Evolutionary conservation across 1,139 yeast species (phyloP), one percentile per base, ranked within the genome.

Genomic region (Taphrina pruni): DNA sequence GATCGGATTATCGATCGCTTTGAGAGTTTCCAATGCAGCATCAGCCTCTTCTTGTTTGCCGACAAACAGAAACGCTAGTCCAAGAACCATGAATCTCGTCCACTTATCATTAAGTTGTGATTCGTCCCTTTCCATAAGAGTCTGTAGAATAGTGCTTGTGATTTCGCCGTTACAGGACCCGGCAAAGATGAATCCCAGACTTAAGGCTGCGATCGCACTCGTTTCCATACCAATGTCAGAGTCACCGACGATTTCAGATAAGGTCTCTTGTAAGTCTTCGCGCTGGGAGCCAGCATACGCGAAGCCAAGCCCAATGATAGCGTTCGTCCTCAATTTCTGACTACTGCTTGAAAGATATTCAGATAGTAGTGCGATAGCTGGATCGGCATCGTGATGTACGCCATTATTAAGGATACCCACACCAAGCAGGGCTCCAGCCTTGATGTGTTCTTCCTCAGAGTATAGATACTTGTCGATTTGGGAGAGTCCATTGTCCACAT

Each of bases 141-240:
- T 89, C 80, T 92, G 97, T 76, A 95, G 83, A 73, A 95, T 91
- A 11, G 96, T 86, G 26, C 96, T 88, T 0, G 97, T 90, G 74
- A 93, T 87, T 75, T 93, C 97, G 72, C 97, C 97, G 78, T 94
- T 89, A 76, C 97, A 92, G 9, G 97, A 89, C 69, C 99, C 99
- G 60, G 94, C 98, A 78, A 90, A 94, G 1, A 92, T 89, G 77
- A 93, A 97, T 66, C 99, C 97, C 74, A 95, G 84, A 2, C 98
- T 90, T 73, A 95, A 84, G 0, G 97, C 95, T 4, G 99, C 95
- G 74, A 93, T 81, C 12, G 95, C 86, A 41, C 95, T 87, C 26
- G 89, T 84, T 79, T 94, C 97, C 77, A 94, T 82, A 20, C 93
- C 83, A 46, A 85, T 82, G 36, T 87, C 88, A 45, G 88, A 81